phyloP scores from a whole-genome alignment of 768 basidiomycete genomes.

The Suillus cothurnatus region DNA sequence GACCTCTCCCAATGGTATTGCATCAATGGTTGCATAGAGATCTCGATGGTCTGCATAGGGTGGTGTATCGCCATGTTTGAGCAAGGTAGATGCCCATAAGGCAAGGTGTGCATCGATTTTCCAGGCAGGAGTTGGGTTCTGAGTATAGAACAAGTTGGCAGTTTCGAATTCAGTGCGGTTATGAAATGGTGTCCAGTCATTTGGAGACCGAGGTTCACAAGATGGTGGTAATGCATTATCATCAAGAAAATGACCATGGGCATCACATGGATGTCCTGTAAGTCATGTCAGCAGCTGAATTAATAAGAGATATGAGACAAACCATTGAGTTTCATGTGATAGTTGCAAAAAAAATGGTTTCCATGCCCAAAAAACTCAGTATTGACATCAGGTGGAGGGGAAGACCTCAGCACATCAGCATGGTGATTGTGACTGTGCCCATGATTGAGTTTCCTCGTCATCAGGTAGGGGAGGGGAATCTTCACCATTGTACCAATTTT shows the following conservation, averaged over 20 bases:
- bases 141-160: constrained; percentile 21
- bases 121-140: constrained; percentile 21
- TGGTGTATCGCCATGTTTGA: constrained; percentile 12
- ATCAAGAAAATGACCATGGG: constrained; percentile 4
- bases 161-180: constrained; percentile 20
- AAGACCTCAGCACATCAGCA: no score
- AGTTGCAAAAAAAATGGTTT: constrained; percentile 7
- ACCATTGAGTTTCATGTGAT: constrained; percentile 12
- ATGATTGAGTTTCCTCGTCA: no score
- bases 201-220: background rate
- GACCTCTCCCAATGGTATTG: constrained; percentile 25
- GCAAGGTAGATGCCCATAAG: constrained; percentile 21
- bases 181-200: constrained; percentile 18
- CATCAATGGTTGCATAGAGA: constrained; percentile 29
- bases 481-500: no score
- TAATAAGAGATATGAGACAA: constrained; percentile 2
- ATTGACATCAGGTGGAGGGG: no score
- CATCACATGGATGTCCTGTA: constrained; percentile 12
- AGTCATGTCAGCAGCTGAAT: background rate
- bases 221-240: constrained; percentile 8
- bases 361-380: constrained; percentile 3
- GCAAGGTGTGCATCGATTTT: constrained; percentile 21
- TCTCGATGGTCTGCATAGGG: constrained; percentile 29
- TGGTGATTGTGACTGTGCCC: no score
- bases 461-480: no score